Evolutionary conservation across 2,329 filamentous ascomycete genomes (phyloP).

Genomic region (Fusarium pseudocircinatum): DNA sequence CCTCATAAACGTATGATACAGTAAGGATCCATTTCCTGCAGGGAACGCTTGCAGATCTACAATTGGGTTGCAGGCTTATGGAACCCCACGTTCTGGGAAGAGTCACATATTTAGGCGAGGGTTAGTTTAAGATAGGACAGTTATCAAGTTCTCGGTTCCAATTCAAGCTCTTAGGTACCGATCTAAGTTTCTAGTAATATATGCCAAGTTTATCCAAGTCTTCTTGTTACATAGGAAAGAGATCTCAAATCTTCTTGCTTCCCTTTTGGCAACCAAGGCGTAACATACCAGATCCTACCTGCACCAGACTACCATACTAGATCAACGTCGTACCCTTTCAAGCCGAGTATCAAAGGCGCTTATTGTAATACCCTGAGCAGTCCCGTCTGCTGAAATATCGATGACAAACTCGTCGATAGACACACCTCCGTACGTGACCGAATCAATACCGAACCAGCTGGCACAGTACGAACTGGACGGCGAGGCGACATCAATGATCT

Average conservation of each 20-base stretch:
- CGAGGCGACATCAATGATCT: neutral
- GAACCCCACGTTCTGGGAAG: neutral
- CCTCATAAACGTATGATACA: neutral
- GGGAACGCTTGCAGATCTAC: neutral
- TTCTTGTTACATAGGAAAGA: neutral
- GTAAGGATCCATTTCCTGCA: neutral
- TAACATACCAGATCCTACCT: neutral
- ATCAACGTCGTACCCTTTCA: neutral
- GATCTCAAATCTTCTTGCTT: neutral
- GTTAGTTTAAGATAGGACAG: neutral
- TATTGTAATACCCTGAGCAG: neutral
- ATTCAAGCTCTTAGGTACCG: neutral
- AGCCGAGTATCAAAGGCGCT: neutral
- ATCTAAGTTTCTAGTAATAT: rapidly evolving
- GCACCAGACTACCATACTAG: neutral
- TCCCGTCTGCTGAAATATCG: neutral
- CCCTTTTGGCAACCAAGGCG: neutral
- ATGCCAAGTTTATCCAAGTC: neutral
- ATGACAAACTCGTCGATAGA: neutral
- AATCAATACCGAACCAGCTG: neutral
- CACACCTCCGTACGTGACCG: neutral
- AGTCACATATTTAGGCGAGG: neutral
- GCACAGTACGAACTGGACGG: neutral
- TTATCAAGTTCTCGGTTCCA: too few relatives aligned
- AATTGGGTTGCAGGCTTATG: neutral